Conservation (phyloP, 2,329 filamentous ascomycete genomes). For the Aspergillus brasiliensis region DNA sequence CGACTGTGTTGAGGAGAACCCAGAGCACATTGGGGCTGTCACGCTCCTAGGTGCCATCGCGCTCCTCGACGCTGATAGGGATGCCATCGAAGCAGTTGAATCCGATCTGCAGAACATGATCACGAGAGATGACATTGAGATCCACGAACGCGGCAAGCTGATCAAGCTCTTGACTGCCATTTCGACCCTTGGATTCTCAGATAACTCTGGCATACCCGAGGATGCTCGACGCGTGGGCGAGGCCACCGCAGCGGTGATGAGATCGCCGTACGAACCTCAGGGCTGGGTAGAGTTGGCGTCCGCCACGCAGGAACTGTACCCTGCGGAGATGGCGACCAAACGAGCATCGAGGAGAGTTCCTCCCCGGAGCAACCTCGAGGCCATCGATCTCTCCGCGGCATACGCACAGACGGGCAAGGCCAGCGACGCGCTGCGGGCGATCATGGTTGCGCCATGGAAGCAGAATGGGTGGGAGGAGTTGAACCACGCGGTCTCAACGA, state of each 20-base stretch:
- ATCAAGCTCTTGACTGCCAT: constrained; percentile 76
- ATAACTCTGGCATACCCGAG: constrained; percentile 42
- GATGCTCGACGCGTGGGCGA: constrained; percentile 62
- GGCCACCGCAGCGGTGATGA: constrained; percentile 75
- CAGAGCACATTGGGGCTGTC: constrained; percentile 76
- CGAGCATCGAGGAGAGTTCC: constrained; percentile 76
- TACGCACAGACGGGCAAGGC: constrained; percentile 72
- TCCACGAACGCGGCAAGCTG: constrained; percentile 67
- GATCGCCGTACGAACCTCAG: constrained; percentile 75
- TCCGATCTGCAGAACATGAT: constrained; percentile 75
- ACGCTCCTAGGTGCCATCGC: constrained; percentile 83
- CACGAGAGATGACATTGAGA: constrained; percentile 64
- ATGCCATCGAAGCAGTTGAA: constrained; percentile 77
- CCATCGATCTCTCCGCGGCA: constrained; percentile 69
- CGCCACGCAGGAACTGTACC: constrained; percentile 54
- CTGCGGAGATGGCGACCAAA: constrained; percentile 76
- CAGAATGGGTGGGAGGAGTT: constrained; percentile 62
- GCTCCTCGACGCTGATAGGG: constrained; percentile 74
- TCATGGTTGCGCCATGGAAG: constrained; percentile 81
- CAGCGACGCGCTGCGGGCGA: constrained; percentile 73
- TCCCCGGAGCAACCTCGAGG: constrained; percentile 68
- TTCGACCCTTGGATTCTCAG: constrained; percentile 58
- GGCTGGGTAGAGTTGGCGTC: constrained; percentile 78
- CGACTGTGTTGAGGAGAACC: constrained; percentile 71
- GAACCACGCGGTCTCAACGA: constrained; percentile 30